These are phyloP conservation scores for Mrakia gelida DNA, from an alignment of 768 basidiomycete species.

Conservation along the genomic window DNA sequence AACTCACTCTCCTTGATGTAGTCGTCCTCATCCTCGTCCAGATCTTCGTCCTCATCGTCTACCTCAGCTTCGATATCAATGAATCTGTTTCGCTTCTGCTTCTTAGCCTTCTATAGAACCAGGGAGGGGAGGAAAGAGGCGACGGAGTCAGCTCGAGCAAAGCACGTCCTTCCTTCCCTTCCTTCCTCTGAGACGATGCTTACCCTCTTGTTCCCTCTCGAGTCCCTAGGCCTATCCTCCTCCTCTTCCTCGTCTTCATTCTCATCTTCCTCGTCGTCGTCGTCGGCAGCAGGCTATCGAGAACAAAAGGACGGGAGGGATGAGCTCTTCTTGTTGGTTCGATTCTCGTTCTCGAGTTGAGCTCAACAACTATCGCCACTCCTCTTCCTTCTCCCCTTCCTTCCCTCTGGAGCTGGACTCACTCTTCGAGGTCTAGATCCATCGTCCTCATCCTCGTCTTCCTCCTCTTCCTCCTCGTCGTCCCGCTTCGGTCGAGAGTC, in stretches of 20 bases:
- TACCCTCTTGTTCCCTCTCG: constrained; percentile 20
- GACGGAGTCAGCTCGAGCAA: neutral
- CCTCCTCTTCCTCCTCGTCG: neutral
- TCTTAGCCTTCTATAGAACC: constrained; percentile 57
- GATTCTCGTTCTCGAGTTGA: neutral
- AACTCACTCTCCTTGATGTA: constrained; percentile 45
- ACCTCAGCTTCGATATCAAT: constrained; percentile 95
- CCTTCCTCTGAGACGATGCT: neutral
- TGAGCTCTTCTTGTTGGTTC: neutral
- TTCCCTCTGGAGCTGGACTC: neutral
- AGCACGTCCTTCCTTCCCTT: neutral
- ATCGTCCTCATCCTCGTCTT: constrained; percentile 9
- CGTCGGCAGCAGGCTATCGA: constrained; percentile 4
- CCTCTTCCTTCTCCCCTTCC: neutral
- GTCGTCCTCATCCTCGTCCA: constrained; percentile 62
- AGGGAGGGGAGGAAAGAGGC: neutral
- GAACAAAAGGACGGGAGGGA: neutral
- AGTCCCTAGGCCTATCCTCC: constrained; percentile 12
- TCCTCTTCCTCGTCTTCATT: constrained; percentile 22
- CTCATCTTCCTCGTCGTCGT: constrained; percentile 16
- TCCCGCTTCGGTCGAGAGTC: neutral
- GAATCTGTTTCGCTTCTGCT: constrained; percentile 64
- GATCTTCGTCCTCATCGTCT: constrained; percentile 94
- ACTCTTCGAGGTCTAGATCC: constrained; percentile 6
- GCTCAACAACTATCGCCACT: neutral